Base-by-base conservation (phyloP, 1,284 basidiomycete genomes). In the Tremellales sp. region DNA sequence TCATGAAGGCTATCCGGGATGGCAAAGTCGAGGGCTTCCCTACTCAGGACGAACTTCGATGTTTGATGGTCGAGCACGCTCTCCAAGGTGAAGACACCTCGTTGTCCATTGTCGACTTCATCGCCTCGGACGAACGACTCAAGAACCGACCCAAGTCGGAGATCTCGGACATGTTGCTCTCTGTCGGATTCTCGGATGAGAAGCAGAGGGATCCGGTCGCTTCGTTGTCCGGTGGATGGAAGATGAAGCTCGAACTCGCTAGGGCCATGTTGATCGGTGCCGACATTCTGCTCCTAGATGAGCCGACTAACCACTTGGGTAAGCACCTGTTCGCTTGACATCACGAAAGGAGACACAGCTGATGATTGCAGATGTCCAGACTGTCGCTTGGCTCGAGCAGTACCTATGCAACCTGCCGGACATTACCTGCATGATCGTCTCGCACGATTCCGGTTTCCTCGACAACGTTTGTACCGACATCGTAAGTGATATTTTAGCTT, bases 391-490 rank as follows among this genome's bases (percentile, higher is more conserved):
- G 96, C 78, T 98, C 31, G 90, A 97, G 75, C 77, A 89, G 60
- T 98, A 92, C 77, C 81, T 97, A 42, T 82, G 81, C 54, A 79
- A 83, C 19, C 85, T 93, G 65, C 84, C 79, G 55, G 82, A 87
- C 58, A 81, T 94, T 57, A 98, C 94, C 47, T 93, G 89, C 73
- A 79, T 98, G 62, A 92, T 97, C 65, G 81, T 98, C 74, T 96
- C 91, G 77, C 94, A 98, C 80, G 94, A 98, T 78, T 96, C 92
- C 61, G 86, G 90, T 43, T 98, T 98, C 80, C 79, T 98, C 62
- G 94, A 98, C 79, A 87, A 89, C 74, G 84, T 97, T 53, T 97
- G 93, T 59, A 93, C 94, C 58, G 94, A 98, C 75, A 93, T 98
- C 67, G 86, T 87, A 58, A 58, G 83, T 75, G 35, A n/a, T n/a